Percentiles rank a stretch among this genome's conserved stretches.
Conservation (phyloP, 2,329 filamentous ascomycete species). For the Fusarium chaquense region DNA sequence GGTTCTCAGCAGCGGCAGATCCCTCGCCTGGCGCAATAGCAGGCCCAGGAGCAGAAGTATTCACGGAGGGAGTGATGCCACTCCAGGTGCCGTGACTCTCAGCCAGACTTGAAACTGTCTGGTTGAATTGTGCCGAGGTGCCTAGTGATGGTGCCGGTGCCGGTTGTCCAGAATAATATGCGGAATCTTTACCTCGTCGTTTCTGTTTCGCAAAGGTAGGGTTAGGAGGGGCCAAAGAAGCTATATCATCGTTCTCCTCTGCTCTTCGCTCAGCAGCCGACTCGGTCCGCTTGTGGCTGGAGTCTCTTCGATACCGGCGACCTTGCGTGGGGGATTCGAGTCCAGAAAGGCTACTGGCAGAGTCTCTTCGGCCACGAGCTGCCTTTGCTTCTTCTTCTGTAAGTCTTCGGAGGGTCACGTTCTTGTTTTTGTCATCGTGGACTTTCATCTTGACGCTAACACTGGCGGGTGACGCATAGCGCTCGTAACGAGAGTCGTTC, state of each 20-base stretch:
- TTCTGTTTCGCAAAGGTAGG: slow-evolving; percentile 66
- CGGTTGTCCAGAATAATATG: slow-evolving; percentile 68
- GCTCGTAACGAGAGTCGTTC: slow-evolving; percentile 55
- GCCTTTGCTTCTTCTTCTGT: slow-evolving; percentile 70
- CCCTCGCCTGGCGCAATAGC: slow-evolving; percentile 52
- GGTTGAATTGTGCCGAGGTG: slow-evolving; percentile 49
- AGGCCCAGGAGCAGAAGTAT: slow-evolving; percentile 55
- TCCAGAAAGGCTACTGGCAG: slow-evolving; percentile 68
- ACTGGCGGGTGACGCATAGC: slow-evolving; percentile 57
- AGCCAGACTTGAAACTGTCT: slow-evolving; percentile 62
- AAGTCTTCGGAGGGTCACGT: slow-evolving; percentile 70
- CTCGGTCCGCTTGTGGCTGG: slow-evolving; percentile 61
- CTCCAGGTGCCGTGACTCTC: slow-evolving; percentile 68
- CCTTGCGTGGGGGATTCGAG: slow-evolving; percentile 63
- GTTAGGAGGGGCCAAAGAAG: slow-evolving; percentile 65
- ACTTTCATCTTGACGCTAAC: slow-evolving; percentile 71
- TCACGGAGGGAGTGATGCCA: slow-evolving; percentile 55
- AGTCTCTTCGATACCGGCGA: slow-evolving; percentile 66
- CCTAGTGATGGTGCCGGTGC: slow-evolving; percentile 55
- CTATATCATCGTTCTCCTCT: slow-evolving; percentile 56
- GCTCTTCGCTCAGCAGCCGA: slow-evolving; percentile 59
- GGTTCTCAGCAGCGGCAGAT: slow-evolving; percentile 61
- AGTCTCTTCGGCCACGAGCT: slow-evolving; percentile 61
- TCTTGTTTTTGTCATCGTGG: slow-evolving; percentile 70
- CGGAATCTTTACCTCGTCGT: slow-evolving; percentile 68